Base-by-base conservation (phyloP, 192 early-diverging fungal genomes). In the Coemansia sp. region DNA sequence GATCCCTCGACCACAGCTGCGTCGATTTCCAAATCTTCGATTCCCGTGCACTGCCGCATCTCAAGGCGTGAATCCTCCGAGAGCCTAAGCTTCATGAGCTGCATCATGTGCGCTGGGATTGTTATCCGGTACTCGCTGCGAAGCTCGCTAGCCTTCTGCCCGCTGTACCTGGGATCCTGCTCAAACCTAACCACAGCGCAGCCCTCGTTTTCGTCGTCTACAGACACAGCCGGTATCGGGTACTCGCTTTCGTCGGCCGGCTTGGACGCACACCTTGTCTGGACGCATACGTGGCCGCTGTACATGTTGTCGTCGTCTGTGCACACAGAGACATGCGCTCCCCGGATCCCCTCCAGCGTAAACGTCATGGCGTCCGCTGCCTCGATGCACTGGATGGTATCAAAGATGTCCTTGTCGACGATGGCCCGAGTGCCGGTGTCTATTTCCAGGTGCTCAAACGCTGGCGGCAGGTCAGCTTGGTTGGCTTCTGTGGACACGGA, bases 1-100 rank as follows among this genome's bases (percentile, higher is more conserved):
- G 56, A 26, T 1, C 78, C 73, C 12, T 62, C 56, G n/a, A 81
- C 52, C 36, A 66, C 39, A 4, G 78, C 78, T 1, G 58, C 55
- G 39, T 81, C 73, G 12, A 81, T 45, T 0, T 46, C 48, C 6
- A 38, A 4, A 8, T 26, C 24, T 11, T 53, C 51, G 0, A 14
- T 53, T 9, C 21, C 51, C 2, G 4, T 7, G 51, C 51, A 53
- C 35, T 38, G 34, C 12, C 57, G 34, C 30, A 34, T 36, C 1
- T 15, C 63, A n/a, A 81, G 58, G 9, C 58, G 62, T 5, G 73
- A 66, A 30, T 63, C 36, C 41, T 62, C 62, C 20, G 78, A 73
- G 44, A 81, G 69, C n/a, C 69, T 53, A 16, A 81, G 36, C 7
- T 20, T 34, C 20, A 81, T 33, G 11, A 45, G 45, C 0, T 20